These are phyloP conservation scores for Pestalotiopsis sp. DNA, from an alignment of 2,329 filamentous ascomycete species.

Conservation along the genomic window DNA sequence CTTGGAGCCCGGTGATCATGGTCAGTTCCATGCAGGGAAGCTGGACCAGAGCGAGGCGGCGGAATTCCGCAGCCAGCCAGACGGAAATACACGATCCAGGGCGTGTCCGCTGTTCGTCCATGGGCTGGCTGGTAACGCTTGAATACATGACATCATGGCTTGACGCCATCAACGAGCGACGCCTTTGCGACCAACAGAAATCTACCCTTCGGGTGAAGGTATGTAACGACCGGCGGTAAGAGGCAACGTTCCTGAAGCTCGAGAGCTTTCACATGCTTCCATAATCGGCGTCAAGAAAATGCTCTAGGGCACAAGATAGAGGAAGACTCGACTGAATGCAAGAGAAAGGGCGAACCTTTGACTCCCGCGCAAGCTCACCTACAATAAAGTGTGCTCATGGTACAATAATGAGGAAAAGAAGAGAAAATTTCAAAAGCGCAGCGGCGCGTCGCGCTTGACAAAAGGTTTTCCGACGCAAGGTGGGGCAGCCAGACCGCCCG, in stretches of 20 bases:
- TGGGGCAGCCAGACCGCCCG: neutral
- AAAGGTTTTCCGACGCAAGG: neutral
- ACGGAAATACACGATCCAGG: neutral
- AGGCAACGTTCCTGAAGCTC: slow-evolving; percentile 63
- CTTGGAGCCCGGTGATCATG: neutral
- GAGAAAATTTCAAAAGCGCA: slow-evolving; percentile 20
- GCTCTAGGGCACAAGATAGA: slow-evolving; percentile 74
- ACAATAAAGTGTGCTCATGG: slow-evolving; percentile 71
- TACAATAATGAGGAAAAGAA: slow-evolving; percentile 59
- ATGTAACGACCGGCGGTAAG: slow-evolving; percentile 78
- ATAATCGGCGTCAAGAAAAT: slow-evolving; percentile 63
- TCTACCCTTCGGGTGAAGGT: neutral
- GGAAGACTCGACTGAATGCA: slow-evolving; percentile 63
- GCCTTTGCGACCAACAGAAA: no score
- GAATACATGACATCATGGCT: no score
- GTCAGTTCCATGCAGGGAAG: neutral
- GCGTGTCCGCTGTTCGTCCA: neutral
- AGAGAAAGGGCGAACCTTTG: slow-evolving; percentile 31
- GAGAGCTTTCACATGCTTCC: slow-evolving; percentile 67
- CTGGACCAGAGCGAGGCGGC: neutral
- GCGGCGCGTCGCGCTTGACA: slow-evolving; percentile 1
- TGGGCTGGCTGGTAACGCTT: neutral
- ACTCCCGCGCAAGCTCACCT: slow-evolving; percentile 61
- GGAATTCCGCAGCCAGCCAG: neutral
- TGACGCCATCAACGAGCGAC: neutral